phyloP scores from a whole-genome alignment of 2,329 filamentous ascomycete genomes.

The Pyrenophora graminea region DNA sequence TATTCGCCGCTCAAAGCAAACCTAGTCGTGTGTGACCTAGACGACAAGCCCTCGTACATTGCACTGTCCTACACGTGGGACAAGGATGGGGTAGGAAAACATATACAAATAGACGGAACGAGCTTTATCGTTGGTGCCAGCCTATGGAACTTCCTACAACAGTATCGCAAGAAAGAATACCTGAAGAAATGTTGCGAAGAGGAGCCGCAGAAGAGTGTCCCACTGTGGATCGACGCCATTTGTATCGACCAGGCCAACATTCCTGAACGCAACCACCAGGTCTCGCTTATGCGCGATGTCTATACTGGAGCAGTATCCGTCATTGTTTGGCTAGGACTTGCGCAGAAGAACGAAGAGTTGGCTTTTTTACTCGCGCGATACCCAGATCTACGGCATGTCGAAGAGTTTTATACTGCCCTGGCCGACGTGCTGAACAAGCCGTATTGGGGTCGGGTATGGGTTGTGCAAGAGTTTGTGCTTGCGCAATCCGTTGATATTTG shows the following conservation, averaged over 20 bases:
- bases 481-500: slow-evolving; percentile 17
- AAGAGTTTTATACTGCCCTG: slow-evolving; percentile 11
- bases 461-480: slow-evolving; percentile 20
- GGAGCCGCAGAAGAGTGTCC: background rate
- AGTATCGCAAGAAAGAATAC: slow-evolving; percentile 15
- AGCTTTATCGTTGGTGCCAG: slow-evolving; percentile 13
- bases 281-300: slow-evolving; percentile 17
- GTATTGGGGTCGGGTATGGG: slow-evolving; percentile 20
- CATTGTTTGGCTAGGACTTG: slow-evolving; percentile 18
- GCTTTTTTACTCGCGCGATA: slow-evolving; percentile 15
- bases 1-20: slow-evolving; percentile 6
- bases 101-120: slow-evolving; percentile 11
- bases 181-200: slow-evolving; percentile 6
- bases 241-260: slow-evolving; percentile 18
- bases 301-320: slow-evolving; percentile 17
- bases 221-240: slow-evolving; percentile 22
- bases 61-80: slow-evolving; percentile 25
- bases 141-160: slow-evolving; percentile 18
- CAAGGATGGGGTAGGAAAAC: slow-evolving; percentile 7
- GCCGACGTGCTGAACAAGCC: slow-evolving; percentile 12
- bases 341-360: slow-evolving; percentile 9
- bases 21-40: slow-evolving; percentile 10
- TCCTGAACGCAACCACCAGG: slow-evolving; percentile 18
- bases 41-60: slow-evolving; percentile 14
- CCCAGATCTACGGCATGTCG: slow-evolving; percentile 8